A percentile compares a stretch with the other conserved stretches of the same genome.
Evolutionary conservation across 148 eudicot genomes (phyloP).

Genomic region (Oxyria digyna): DNA sequence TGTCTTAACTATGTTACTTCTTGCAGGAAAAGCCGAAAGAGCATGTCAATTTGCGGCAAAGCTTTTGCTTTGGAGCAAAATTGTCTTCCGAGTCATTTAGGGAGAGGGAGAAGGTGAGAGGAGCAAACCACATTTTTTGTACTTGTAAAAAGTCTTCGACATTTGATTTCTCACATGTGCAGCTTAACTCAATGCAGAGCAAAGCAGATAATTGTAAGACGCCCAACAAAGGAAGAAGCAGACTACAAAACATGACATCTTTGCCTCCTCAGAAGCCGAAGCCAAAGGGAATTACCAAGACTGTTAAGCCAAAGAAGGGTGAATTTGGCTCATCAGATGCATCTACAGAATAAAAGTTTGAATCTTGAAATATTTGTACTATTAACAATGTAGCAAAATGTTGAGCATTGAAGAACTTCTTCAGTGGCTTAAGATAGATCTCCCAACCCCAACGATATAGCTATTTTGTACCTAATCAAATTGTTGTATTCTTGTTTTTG

Average conservation of each 20-base stretch:
- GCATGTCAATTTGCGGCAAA: not conserved
- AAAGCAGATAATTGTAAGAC: not conserved
- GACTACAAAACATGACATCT: constrained; percentile 5
- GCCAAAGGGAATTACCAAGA: not conserved
- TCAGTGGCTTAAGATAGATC: not conserved
- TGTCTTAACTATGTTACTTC: not conserved
- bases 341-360: not conserved
- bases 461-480: not conserved
- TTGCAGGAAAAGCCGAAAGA: constrained; percentile 10
- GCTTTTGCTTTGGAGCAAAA: constrained; percentile 11
- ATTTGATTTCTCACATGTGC: not conserved
- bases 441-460: not conserved
- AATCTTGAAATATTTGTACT: not conserved
- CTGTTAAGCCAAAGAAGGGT: constrained; percentile 1
- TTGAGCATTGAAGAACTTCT: constrained; percentile 4
- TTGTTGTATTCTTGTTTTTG: not conserved
- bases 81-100: constrained; percentile 5
- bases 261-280: not conserved
- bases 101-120: constrained; percentile 8
- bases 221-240: not conserved
- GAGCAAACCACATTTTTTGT: not conserved
- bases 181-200: not conserved
- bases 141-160: not conserved
- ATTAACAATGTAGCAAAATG: too few species aligned
- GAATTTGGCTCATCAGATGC: not conserved